Base-by-base conservation (phyloP, 371 early-diverging fungal species). In the Nematocida homosporus region DNA sequence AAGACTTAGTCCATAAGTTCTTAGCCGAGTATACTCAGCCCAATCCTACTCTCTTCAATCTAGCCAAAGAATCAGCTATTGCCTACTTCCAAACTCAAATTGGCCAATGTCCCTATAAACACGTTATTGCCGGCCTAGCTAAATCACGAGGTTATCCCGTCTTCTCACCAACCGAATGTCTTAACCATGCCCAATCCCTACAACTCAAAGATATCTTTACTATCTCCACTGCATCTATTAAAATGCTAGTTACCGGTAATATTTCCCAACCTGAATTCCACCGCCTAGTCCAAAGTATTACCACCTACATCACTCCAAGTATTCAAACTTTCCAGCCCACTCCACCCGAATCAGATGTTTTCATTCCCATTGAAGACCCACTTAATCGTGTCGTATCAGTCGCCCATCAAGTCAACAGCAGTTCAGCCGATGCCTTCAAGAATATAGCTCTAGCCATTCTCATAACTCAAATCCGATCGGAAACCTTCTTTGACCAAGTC, bases 401-500 rank as follows among this genome's bases (percentile, higher is more conserved):
- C 18, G 60, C 59, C n/a, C 75, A 72, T 55, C 5, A 8, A 34
- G 29, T 72, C 3, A 25, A 27, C 10, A 18, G 8, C 10, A n/a
- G n/a, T n/a, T 8, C 41, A 10, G 29, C 35, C 35, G 54, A 54
- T 57, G 29, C 30, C 2, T n/a, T 27, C 1, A 41, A 23, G 18
- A 40, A 47, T 25, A 3, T 72, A 16, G 61, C 75, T 5, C 5
- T 47, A 23, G 44, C 65, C 20, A 34, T 32, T 13, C 60, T 72
- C 34, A 30, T 72, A 18, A n/a, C 18, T 5, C 75, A 72, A 37
- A 72, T 78, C 44, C 42, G 66, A 34, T 56, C 57, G n/a, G 81
- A 79, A 34, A 69, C 34, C 51, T 82, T 82, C 66, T 82, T 82
- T 63, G 78, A 82, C 63, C 56, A 79, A 35, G 40, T 82, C 16